Evolutionary conservation across 768 basidiomycete species (phyloP).

Genomic region (Paxillus rubicundulus): DNA sequence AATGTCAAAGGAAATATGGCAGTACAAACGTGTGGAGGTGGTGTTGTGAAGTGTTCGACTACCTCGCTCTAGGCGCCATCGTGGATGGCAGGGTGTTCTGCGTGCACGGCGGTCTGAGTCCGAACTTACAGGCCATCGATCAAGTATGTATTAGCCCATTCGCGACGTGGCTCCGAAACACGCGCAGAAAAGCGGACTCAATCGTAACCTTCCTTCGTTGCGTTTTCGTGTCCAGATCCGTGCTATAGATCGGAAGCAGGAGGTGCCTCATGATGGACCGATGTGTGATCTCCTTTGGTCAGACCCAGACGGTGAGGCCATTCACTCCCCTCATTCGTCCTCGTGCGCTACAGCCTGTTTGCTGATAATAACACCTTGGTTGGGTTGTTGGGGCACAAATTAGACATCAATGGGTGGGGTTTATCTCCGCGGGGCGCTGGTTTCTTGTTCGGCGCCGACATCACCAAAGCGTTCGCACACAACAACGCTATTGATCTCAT

Average conservation of each 20-base stretch:
- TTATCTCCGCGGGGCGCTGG: conserved; percentile 97
- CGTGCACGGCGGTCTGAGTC: conserved; percentile 95
- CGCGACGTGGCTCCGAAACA: conserved; percentile 18
- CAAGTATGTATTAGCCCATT: conserved; percentile 54
- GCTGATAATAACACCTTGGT: conserved; percentile 23
- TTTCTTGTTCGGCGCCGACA: conserved; percentile 91
- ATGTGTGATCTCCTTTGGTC: conserved; percentile 99
- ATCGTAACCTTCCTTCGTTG: conserved; percentile 21
- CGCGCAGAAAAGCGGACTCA: conserved; percentile 11
- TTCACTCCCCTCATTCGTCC: not conserved
- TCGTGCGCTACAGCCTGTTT: conserved; percentile 5
- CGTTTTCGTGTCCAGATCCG: conserved; percentile 61
- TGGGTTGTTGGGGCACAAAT: not conserved
- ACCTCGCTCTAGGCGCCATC: conserved; percentile 89
- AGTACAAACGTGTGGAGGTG: conserved; percentile 94
- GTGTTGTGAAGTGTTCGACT: conserved; percentile 99
- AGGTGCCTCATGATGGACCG: conserved; percentile 96
- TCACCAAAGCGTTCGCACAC: conserved; percentile 86
- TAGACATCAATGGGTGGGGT: conserved; percentile 93
- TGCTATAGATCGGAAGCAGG: conserved; percentile 91
- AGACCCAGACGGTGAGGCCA: conserved; percentile 84
- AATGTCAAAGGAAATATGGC: conserved; percentile 95
- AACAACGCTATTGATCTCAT: conserved; percentile 92
- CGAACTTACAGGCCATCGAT: conserved; percentile 81
- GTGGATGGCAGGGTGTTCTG: conserved; percentile 98